These are phyloP conservation scores for Thalassiosira profunda DNA, from an alignment of 108 stramenopile species.

Conservation along the genomic window DNA sequence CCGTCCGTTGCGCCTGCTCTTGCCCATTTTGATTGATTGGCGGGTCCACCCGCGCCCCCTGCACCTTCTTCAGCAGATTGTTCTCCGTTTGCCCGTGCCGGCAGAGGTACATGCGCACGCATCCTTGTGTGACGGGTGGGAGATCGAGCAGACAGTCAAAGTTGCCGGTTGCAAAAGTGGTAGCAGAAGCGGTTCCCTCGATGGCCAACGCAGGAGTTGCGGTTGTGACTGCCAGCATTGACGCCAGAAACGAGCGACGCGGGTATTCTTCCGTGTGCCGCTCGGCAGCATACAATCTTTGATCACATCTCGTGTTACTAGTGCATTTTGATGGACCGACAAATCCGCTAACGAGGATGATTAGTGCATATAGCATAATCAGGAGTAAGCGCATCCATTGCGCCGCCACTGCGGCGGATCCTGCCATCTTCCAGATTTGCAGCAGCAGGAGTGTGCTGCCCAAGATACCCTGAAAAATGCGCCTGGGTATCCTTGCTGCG, in stretches of 20 bases:
- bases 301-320: too few relatives aligned
- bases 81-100: conserved; percentile 92
- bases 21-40: conserved; percentile 65
- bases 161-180: conserved; percentile 22
- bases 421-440: background rate
- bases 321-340: too few relatives aligned
- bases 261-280: too few relatives aligned
- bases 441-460: background rate
- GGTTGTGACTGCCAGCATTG: background rate
- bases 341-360: too few relatives aligned
- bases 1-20: conserved; percentile 54
- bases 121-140: conserved; percentile 60
- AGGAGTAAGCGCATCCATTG: background rate
- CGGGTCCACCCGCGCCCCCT: conserved; percentile 76
- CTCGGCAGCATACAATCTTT: too few relatives aligned
- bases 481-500: too few relatives aligned
- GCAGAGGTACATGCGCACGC: conserved; percentile 71
- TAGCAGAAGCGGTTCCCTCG: background rate
- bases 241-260: conserved; percentile 10
- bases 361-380: too few relatives aligned
- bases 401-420: background rate
- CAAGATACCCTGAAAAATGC: too few relatives aligned
- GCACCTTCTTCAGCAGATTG: conserved; percentile 70
- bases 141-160: conserved; percentile 70
- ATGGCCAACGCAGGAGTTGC: conserved; percentile 2